Evolutionary conservation across 2,329 filamentous ascomycete genomes (phyloP), one percentile per base, ranked within the genome.

Genomic region (Zymoseptoria pseudotritici): DNA sequence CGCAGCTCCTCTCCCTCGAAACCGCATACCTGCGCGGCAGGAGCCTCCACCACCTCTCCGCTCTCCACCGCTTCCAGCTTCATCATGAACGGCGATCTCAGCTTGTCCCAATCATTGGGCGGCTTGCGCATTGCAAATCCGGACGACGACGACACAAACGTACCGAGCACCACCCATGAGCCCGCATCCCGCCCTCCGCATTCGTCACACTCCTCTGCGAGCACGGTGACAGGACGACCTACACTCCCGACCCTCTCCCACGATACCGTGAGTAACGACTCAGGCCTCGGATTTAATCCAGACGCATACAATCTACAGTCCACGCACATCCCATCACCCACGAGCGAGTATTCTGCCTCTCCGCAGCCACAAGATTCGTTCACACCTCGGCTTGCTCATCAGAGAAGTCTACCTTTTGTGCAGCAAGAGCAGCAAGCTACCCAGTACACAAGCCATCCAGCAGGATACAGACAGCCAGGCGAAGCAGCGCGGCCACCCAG

Each of bases 51-150:
- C 13, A 17, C 13, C 13, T n/a, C 36, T 46, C 50, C 50, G 50
- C 53, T 26, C 49, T 42, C 51, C 49, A 20, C 58, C 49, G 26
- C 52, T 19, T 11, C 21, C 53, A 53, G 54, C 62, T 82, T 73
- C 75, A 97, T 97, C 91, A 90, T 91, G 79, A 58, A 53, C 54
- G 90, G 90, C 76, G 91, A 96, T 80, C 79, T 96, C 74, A 96
- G 90, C 77, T 85, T 97, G 67, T 94, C 91, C 72, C 89, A 92
- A 79, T 90, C 91, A 72, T 83, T 97, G 71, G 94, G 94, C 72
- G 93, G 93, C 71, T 81, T 99, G 76, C 90, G 93, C 75, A 97
- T 99, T 75, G 93, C 94, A 70, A 99, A 97, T 76, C 93, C 93
- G 58, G 92, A 97, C 78, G 86, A 94, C 77, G 82, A 79, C 61